Conservation (phyloP, 345 rosid species). For the Draba incana region DNA sequence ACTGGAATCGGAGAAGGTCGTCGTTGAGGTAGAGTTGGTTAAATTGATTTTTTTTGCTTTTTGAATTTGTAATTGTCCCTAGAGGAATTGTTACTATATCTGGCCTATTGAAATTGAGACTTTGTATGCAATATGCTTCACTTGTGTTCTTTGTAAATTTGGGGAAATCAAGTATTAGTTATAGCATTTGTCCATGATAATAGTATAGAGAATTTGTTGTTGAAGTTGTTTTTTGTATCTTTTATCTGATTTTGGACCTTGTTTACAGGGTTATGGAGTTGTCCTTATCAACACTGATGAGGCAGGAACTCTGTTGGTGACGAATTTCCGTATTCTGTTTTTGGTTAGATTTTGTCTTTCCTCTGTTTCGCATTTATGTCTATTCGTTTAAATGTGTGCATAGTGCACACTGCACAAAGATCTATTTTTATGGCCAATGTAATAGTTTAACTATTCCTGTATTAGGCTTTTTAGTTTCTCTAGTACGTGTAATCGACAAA, state of each 20-base stretch:
- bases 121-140: slow-evolving; percentile 9
- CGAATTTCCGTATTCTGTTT: slow-evolving; percentile 92
- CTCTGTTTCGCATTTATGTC: slow-evolving; percentile 24
- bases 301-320: slow-evolving; percentile 89
- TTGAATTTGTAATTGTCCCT: background rate
- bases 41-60: background rate
- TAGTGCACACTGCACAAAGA: no score
- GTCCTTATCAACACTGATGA: slow-evolving; percentile 88
- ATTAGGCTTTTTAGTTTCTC: background rate
- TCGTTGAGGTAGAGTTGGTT: slow-evolving; percentile 56
- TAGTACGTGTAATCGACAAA: background rate
- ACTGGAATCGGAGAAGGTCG: slow-evolving; percentile 74
- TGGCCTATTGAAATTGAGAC: background rate
- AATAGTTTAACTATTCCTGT: slow-evolving; percentile 1
- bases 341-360: slow-evolving; percentile 57
- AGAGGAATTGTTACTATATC: slow-evolving; percentile 11
- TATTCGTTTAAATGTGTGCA: no score
- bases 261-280: slow-evolving; percentile 77
- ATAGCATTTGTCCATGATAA: background rate
- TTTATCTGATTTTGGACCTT: slow-evolving; percentile 19
- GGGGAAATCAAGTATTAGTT: background rate
- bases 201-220: background rate
- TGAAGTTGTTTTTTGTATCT: background rate
- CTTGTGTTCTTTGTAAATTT: background rate
- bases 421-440: background rate